Conservation (phyloP, 1,284 basidiomycete genomes). For the Marasmius sp. region DNA sequence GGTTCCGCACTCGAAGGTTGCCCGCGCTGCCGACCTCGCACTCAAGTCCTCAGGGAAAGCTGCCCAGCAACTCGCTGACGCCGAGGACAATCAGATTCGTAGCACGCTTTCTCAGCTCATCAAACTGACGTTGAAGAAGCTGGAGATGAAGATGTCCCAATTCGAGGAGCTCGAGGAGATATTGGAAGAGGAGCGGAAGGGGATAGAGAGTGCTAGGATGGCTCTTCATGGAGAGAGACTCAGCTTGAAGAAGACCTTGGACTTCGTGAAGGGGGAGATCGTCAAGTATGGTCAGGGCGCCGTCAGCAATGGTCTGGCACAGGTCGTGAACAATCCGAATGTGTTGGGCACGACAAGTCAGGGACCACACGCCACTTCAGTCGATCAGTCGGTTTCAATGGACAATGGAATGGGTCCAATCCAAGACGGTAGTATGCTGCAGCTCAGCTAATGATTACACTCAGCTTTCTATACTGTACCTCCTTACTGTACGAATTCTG, state of each 20-base stretch:
- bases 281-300: conserved; percentile 32
- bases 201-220: conserved; percentile 70
- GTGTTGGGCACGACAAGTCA: conserved; percentile 10
- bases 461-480: background rate
- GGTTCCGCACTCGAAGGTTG: conserved; percentile 74
- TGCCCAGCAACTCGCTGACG: conserved; percentile 78
- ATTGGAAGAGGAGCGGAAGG: conserved; percentile 81
- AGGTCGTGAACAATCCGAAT: conserved; percentile 6
- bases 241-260: conserved; percentile 64
- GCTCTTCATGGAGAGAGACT: conserved; percentile 67
- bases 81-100: conserved; percentile 83
- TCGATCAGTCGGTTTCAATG: background rate
- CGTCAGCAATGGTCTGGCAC: background rate
- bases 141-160: conserved; percentile 90
- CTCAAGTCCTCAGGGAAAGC: conserved; percentile 90
- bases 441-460: conserved; percentile 1
- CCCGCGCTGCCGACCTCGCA: conserved; percentile 80
- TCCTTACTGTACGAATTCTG: background rate
- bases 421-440: conserved; percentile 9
- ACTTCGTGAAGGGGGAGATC: conserved; percentile 62
- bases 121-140: conserved; percentile 88
- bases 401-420: conserved; percentile 9
- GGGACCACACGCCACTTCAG: conserved; percentile 4
- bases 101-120: conserved; percentile 84
- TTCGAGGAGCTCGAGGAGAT: conserved; percentile 91